Percentiles rank a stretch among this genome's conserved stretches.
Evolutionary conservation across 768 basidiomycete species (phyloP).

Genomic region (Serendipita sp.): DNA sequence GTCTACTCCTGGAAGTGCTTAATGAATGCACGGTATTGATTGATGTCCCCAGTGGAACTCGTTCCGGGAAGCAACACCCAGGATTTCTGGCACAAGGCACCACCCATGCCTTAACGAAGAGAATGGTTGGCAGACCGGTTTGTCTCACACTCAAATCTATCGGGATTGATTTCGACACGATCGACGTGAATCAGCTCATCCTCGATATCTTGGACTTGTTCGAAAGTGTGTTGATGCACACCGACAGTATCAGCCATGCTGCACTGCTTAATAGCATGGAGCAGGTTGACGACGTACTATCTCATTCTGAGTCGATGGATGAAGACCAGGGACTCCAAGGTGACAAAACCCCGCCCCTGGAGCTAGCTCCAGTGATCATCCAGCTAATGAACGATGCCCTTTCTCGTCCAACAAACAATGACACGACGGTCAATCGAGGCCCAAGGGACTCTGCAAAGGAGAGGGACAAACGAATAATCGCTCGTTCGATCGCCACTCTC

Average conservation of each 20-base stretch:
- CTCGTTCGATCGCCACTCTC: slow-evolving; percentile 13
- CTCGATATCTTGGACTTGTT: slow-evolving; percentile 68
- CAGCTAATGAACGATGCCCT: slow-evolving; percentile 70
- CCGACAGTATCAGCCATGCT: not conserved
- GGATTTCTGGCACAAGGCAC: slow-evolving; percentile 17
- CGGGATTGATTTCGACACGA: slow-evolving; percentile 50
- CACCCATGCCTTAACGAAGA: not conserved
- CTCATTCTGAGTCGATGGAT: slow-evolving; percentile 32
- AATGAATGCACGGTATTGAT: slow-evolving; percentile 47
- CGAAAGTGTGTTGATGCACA: slow-evolving; percentile 53
- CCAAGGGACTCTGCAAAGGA: not conserved
- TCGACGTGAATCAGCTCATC: slow-evolving; percentile 48
- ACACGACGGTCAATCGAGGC: not conserved
- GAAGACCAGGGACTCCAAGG: slow-evolving; percentile 36
- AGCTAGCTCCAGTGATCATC: slow-evolving; percentile 64
- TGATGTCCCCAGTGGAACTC: not conserved
- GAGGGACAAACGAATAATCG: not conserved
- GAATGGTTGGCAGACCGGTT: slow-evolving; percentile 10
- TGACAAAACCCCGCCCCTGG: slow-evolving; percentile 41
- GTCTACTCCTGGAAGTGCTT: slow-evolving; percentile 63
- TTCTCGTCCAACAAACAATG: slow-evolving; percentile 28
- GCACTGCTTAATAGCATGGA: slow-evolving; percentile 29
- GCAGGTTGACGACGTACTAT: slow-evolving; percentile 47
- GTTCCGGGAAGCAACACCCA: not conserved
- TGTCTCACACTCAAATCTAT: slow-evolving; percentile 45